Evolutionary conservation across 306 rosid genomes (phyloP), one percentile per base, ranked within the genome.

Genomic region (Vigna angularis): DNA sequence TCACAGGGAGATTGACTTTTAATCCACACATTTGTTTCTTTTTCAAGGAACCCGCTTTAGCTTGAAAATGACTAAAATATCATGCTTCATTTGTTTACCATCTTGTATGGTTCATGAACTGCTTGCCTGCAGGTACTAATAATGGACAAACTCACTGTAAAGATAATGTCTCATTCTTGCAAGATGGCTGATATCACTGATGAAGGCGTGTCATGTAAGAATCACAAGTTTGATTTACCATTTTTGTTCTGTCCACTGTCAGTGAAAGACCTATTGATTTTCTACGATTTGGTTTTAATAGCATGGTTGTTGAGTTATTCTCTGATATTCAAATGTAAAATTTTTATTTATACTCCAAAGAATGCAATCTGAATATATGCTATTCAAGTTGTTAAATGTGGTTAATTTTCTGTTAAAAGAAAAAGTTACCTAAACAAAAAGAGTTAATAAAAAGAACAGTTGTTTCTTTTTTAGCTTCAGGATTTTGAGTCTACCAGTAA

Each of bases 131-230:
- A 94, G 98, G 98, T 94, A 71, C 90, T 89, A 44, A 92, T 94
- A 83, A 90, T 94, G 98, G 97, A 94, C 89, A 94, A 86, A 80
- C 85, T 94, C 70, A 94, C 98, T 45, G 91, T 94, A 44, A 94
- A 89, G 93, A 89, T 94, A 86, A 92, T 92, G 97, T 94, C 98
- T 49, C 87, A 86, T 80, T 85, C 98, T 15, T 94, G 98, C 88
- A 94, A 89, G 93, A 94, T 94, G 98, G 97, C 97, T 61, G 98
- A 94, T 86, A 91, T 94, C 82, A 90, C 98, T 36, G 95, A 92
- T 40, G 98, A 94, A 89, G 97, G 97, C 13, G 97, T 92, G 88
- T 89, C 97, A 87, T 90, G 98, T 94, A 94, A 88, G 97, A 72
- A 81, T 80, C 82, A 30, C 17, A 47, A 50, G 59, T 70, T 70